phyloP scores from a whole-genome alignment of 345 rosid species.

The Triadica sebifera region DNA sequence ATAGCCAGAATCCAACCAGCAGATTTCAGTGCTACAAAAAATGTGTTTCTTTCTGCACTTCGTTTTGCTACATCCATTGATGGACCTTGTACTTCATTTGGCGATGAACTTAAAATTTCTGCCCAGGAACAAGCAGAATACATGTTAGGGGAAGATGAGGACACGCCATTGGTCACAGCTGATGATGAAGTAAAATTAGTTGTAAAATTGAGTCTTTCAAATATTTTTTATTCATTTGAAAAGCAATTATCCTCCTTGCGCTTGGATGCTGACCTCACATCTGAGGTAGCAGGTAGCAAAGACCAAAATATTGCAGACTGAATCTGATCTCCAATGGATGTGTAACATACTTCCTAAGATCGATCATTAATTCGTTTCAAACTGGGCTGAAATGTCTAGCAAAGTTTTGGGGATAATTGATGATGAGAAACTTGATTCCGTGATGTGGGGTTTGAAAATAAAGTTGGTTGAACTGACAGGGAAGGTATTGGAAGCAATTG shows the following conservation, averaged over 20 bases:
- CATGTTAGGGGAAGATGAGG: conserved; percentile 73
- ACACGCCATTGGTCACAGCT: conserved; percentile 48
- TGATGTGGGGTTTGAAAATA: conserved; percentile 66
- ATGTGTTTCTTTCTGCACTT: conserved; percentile 71
- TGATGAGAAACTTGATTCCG: conserved; percentile 50
- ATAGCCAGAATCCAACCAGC: conserved; percentile 50
- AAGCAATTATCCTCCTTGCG: conserved; percentile 50
- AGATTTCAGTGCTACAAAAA: conserved; percentile 49
- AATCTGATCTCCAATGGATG: conserved; percentile 78
- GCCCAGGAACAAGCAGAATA: conserved; percentile 91
- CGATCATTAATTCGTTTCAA: conserved; percentile 70
- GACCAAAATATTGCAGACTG: conserved; percentile 32
- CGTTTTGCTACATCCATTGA: conserved; percentile 68
- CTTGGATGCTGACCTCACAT: conserved; percentile 29
- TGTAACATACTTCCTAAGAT: conserved; percentile 68
- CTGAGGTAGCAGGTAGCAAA: conserved; percentile 39
- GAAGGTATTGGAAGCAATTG: conserved; percentile 85
- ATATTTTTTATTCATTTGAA: conserved; percentile 52
- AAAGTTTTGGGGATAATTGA: conserved; percentile 49
- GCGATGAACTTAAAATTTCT: conserved; percentile 64
- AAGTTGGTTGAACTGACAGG: conserved; percentile 75
- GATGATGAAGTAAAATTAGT: conserved; percentile 71
- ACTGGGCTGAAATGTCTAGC: conserved; percentile 58
- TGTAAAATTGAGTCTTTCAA: conserved; percentile 49
- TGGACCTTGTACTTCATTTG: conserved; percentile 51